Percentiles rank a stretch among this genome's conserved stretches.
phyloP scores from a whole-genome alignment of 495 filamentous ascomycete genomes.

The Platismatia glauca region DNA sequence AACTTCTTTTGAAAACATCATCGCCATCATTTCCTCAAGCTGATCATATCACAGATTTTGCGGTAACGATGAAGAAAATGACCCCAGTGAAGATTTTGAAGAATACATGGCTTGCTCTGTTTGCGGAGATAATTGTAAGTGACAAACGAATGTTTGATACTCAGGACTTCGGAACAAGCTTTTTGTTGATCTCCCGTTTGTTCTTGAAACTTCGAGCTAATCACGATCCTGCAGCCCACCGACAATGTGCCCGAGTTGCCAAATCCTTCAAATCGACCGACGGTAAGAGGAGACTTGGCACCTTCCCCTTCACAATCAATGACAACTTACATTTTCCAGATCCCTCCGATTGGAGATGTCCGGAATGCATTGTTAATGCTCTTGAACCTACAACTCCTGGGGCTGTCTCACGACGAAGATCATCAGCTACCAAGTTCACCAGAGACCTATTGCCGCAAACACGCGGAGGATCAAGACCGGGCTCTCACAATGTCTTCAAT shows the following conservation, averaged over 20 bases:
- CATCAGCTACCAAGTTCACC: slow-evolving; percentile 47
- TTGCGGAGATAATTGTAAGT: slow-evolving; percentile 86
- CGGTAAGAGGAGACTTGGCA: slow-evolving; percentile 40
- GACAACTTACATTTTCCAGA: slow-evolving; percentile 32
- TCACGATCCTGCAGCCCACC: slow-evolving; percentile 58
- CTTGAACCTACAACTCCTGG: slow-evolving; percentile 41
- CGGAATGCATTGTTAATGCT: slow-evolving; percentile 61
- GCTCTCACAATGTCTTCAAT: slow-evolving; percentile 79
- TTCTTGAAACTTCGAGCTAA: slow-evolving; percentile 23
- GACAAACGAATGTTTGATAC: slow-evolving; percentile 20
- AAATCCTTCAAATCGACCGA: slow-evolving; percentile 60
- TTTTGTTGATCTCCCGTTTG: slow-evolving; percentile 32
- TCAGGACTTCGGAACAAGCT: slow-evolving; percentile 25
- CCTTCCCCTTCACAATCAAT: slow-evolving; percentile 4
- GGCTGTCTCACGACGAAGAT: slow-evolving; percentile 35
- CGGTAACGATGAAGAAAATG: slow-evolving; percentile 72
- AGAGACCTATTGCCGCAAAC: slow-evolving; percentile 70
- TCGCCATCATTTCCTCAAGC: not conserved
- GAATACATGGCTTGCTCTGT: slow-evolving; percentile 67
- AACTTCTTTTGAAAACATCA: slow-evolving; percentile 33
- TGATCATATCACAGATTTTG: slow-evolving; percentile 50
- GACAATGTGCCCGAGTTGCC: slow-evolving; percentile 81
- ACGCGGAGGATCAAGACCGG: slow-evolving; percentile 58
- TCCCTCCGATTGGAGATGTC: slow-evolving; percentile 68
- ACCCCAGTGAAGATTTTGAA: slow-evolving; percentile 83